Evolutionary conservation across 371 early-diverging fungal species (phyloP).

Genomic region (Thermomucor indicae-seudaticae): DNA sequence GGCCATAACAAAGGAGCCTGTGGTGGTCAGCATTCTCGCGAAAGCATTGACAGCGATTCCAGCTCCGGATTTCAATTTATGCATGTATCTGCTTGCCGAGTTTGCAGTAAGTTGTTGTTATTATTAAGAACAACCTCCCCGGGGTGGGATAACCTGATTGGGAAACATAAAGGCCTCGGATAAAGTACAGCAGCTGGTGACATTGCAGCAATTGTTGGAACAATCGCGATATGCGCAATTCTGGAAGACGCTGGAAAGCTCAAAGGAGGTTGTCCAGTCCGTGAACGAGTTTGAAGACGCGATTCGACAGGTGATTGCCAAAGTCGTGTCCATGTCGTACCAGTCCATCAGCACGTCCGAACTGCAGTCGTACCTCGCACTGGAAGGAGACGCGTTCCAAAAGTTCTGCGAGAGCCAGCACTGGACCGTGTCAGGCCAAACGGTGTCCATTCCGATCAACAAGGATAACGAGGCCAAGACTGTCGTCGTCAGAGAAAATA

Average conservation of each 20-base stretch:
- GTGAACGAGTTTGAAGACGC: constrained; percentile 72
- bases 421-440: constrained; percentile 62
- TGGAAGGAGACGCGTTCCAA: constrained; percentile 64
- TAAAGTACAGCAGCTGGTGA: constrained; percentile 60
- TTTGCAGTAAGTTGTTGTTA: constrained; percentile 43
- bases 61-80: constrained; percentile 86
- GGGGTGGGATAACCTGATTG: not conserved
- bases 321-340: constrained; percentile 73
- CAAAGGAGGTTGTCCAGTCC: constrained; percentile 55
- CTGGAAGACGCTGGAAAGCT: constrained; percentile 65
- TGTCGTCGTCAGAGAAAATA: constrained; percentile 79
- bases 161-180: constrained; percentile 35
- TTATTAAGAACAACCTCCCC: not conserved
- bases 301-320: constrained; percentile 71
- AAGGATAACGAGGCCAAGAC: constrained; percentile 82
- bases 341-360: constrained; percentile 64
- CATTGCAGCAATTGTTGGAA: constrained; percentile 77
- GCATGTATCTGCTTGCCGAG: constrained; percentile 79
- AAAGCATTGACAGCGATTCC: constrained; percentile 83
- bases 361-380: constrained; percentile 62
- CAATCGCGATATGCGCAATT: constrained; percentile 75
- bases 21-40: constrained; percentile 71
- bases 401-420: constrained; percentile 58
- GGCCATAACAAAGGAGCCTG: constrained; percentile 62
- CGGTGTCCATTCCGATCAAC: constrained; percentile 74